These are phyloP conservation scores for Scheffersomyces stambukii DNA, from an alignment of 1,139 yeast species.

Conservation along the genomic window DNA sequence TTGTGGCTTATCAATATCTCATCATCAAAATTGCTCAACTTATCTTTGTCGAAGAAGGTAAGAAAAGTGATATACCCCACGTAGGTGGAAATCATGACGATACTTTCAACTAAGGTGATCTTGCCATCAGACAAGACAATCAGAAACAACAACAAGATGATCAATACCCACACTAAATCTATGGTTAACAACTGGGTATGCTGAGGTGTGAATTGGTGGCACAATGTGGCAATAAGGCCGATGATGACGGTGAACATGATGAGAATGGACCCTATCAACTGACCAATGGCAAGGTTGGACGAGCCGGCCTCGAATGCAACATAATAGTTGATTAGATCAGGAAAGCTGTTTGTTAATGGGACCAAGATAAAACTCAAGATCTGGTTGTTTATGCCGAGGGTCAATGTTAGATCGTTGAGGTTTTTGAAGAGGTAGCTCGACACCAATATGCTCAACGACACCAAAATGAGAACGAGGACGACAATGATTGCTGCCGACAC, in stretches of 20 bases:
- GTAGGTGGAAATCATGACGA: slow-evolving; percentile 38
- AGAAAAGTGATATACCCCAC: slow-evolving; percentile 30
- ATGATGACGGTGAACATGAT: slow-evolving; percentile 35
- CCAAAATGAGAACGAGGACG: slow-evolving; percentile 16
- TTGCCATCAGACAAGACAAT: slow-evolving; percentile 48
- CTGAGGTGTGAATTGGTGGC: slow-evolving; percentile 16
- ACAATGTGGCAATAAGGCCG: slow-evolving; percentile 28
- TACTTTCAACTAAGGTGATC: slow-evolving; percentile 44
- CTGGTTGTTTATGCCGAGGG: slow-evolving; percentile 25
- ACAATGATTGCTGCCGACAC: slow-evolving; percentile 16
- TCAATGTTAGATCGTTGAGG: slow-evolving; percentile 24
- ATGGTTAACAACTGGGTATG: slow-evolving; percentile 19
- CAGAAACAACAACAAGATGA: slow-evolving; percentile 35
- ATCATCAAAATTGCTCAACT: slow-evolving; percentile 12
- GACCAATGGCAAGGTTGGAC: slow-evolving; percentile 37
- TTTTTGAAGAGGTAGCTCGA: slow-evolving; percentile 33
- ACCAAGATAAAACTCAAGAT: slow-evolving; percentile 33
- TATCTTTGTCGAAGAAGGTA: slow-evolving; percentile 18
- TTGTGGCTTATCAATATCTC: slow-evolving; percentile 9
- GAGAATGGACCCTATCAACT: slow-evolving; percentile 35
- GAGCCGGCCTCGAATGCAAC: slow-evolving; percentile 28
- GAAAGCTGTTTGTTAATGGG: slow-evolving; percentile 38
- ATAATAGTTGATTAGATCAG: slow-evolving; percentile 37
- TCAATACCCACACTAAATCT: slow-evolving; percentile 32
- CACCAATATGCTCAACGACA: slow-evolving; percentile 30